Evolutionary conservation across 306 rosid species (phyloP).

Genomic region (Inga oerstediana): DNA sequence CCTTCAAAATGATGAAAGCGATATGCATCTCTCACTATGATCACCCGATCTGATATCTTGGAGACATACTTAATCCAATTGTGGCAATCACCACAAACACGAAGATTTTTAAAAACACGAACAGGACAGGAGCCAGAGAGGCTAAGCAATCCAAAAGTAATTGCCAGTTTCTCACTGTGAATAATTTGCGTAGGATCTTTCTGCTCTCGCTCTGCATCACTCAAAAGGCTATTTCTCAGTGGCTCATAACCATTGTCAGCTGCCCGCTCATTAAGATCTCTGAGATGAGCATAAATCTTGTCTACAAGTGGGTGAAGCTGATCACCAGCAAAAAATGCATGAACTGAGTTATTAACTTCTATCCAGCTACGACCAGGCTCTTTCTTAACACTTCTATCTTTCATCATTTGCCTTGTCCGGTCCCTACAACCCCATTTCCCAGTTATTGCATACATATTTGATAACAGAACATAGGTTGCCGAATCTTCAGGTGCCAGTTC

Average conservation of each 20-base stretch:
- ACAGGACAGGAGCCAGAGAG: not conserved
- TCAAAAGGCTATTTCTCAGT: not conserved
- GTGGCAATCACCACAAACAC: not conserved
- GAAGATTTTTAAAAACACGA: not conserved
- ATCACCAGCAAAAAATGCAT: not conserved
- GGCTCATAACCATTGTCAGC: not conserved
- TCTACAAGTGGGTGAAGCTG: not conserved
- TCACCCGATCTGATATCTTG: not conserved
- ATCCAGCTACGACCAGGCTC: not conserved
- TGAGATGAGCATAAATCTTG: not conserved
- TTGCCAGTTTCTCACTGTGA: not conserved
- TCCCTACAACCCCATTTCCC: conserved; percentile 81
- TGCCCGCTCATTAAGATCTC: not conserved
- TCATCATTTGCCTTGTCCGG: conserved; percentile 77
- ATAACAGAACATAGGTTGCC: conserved; percentile 82
- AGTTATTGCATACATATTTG: conserved; percentile 83
- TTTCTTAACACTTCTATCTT: conserved; percentile 57
- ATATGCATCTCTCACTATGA: not conserved
- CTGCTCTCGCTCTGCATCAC: conserved; percentile 7
- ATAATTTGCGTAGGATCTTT: not conserved
- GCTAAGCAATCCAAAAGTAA: not conserved
- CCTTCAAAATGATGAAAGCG: conserved; percentile 4
- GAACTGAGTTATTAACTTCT: not conserved
- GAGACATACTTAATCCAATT: not conserved
- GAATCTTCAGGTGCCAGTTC: conserved; percentile 85